phyloP scores from a whole-genome alignment of 2,329 filamentous ascomycete species.

The Penicillium sp. region DNA sequence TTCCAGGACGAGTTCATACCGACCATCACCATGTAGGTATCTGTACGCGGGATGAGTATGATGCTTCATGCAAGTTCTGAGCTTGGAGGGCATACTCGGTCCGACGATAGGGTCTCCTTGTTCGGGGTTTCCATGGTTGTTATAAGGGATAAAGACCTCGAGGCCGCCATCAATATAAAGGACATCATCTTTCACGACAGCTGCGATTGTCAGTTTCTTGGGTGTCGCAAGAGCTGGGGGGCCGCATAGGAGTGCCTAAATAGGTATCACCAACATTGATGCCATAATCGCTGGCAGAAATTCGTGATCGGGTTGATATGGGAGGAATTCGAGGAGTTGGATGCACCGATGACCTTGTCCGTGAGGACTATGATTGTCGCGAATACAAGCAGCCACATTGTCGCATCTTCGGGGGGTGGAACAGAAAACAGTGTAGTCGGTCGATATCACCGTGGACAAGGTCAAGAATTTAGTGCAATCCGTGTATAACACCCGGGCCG shows the following conservation, averaged over 20 bases:
- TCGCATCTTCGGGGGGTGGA: not conserved
- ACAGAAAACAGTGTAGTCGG: not conserved
- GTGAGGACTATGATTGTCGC: not conserved
- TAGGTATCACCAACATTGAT: slow-evolving; percentile 28
- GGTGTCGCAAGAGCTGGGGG: not conserved
- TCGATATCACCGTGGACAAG: not conserved
- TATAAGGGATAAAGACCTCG: slow-evolving; percentile 27
- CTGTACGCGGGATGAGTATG: slow-evolving; percentile 13
- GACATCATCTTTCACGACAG: slow-evolving; percentile 32
- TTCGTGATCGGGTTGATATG: slow-evolving; percentile 30
- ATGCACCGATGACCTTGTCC: not conserved
- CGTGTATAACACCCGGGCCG: not conserved
- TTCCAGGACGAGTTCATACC: slow-evolving; percentile 36
- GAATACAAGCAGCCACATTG: not conserved
- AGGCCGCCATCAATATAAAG: slow-evolving; percentile 37
- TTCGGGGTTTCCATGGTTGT: slow-evolving; percentile 15
- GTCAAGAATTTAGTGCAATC: not conserved
- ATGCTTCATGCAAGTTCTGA: not conserved
- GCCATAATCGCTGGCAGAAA: slow-evolving; percentile 33
- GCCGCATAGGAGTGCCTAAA: not conserved
- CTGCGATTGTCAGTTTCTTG: slow-evolving; percentile 17
- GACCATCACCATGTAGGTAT: slow-evolving; percentile 32
- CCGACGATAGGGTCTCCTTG: slow-evolving; percentile 29
- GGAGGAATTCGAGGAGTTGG: slow-evolving; percentile 9
- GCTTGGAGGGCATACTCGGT: slow-evolving; percentile 26